Evolutionary conservation across 2,329 filamentous ascomycete genomes (phyloP), one percentile per base, ranked within the genome.

Genomic region (Polychaeton citri): DNA sequence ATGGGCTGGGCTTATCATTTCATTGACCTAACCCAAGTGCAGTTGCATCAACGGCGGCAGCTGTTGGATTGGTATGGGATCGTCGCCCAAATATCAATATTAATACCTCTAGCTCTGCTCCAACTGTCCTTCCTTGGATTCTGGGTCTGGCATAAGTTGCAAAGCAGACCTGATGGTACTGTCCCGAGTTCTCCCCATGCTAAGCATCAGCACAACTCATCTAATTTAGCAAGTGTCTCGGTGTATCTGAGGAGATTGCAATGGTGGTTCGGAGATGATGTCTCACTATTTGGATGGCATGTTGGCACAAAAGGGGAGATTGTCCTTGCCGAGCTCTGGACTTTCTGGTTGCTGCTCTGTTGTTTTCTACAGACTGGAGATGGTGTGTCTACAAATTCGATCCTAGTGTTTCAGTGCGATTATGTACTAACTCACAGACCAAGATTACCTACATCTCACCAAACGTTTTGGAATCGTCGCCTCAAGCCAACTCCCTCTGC

Each of bases 381-480:
- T 49, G 71, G 71, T 74, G 58, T 41, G 66, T 48, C 30, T 16
- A 33, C 21, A 28, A 17, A 30, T 15, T 21, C 19, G 8, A 16
- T 28, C 32, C 19, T n/a, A n/a, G n/a, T 21, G 15, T 13, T 6
- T 21, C 33, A 21, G 26, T 30, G 19, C n/a, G 18, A 6, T 16
- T 15, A 6, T 32, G 37, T 24, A 12, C 9, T 6, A 34, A 30
- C 15, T 16, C 12, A 35, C 30, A 17, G 17, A 17, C 18, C 5
- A 15, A 75, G 74, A 78, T 52, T 78, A 77, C 38, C 60, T 77
- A 19, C 74, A 78, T 51, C 56, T 78, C 17, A 77, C 74, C 17
- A 77, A 76, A 55, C 66, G 73, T 4, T 63, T 78, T 36, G 74
- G 69, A 13, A 71, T 72, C 32, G 63, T 77, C 34, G 71, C 62